Base-by-base conservation (phyloP, 352 stramenopile species). In the Globisporangium spiculum region DNA sequence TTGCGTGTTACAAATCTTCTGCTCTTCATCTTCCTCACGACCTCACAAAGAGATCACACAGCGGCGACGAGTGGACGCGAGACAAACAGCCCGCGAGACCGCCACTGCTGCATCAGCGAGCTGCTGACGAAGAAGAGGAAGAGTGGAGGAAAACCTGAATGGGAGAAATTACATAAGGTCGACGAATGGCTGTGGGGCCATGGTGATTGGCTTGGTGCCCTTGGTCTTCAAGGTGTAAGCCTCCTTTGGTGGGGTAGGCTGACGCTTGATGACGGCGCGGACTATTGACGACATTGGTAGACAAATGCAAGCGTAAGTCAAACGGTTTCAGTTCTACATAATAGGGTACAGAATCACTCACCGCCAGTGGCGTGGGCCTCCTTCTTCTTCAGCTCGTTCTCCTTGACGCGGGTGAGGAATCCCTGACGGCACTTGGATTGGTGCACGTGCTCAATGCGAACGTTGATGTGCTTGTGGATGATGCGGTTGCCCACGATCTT, bases 401-500 rank as follows among this genome's bases (percentile, higher is more conserved):
- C 84, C 87, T 99, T 98, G 72, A 99, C 97, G 73, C 98, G 94
- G 68, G 90, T 86, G 69, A 99, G 92, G 83, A 99, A 98, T 78
- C 99, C 97, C 76, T 98, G 95, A 75, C 98, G 97, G 90, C 97
- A 99, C 89, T 99, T 99, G 71, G 97, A 99, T 72, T 96, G 92
- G 73, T 97, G 90, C 72, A 99, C 97, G 89, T 99, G 98, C 88
- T 99, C 98, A 77, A 99, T 97, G 74, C 98, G 96, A 64, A 99
- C 96, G 91, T 99, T 98, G 79, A 99, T 99, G 86, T 98, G 91
- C 97, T 99, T 99, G 79, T 99, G 97, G 79, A 99, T 98, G 79
- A 99, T 98, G 80, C 97, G 92, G 83, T 98, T 96, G 79, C 92
- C 90, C 72, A 98, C 93, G 61, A 98, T 84, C 89, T 99, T 99